Percentiles rank a stretch among this genome's conserved stretches.
Evolutionary conservation across 106 monocot genomes (phyloP).

Genomic region (Xerophyta viscosa): DNA sequence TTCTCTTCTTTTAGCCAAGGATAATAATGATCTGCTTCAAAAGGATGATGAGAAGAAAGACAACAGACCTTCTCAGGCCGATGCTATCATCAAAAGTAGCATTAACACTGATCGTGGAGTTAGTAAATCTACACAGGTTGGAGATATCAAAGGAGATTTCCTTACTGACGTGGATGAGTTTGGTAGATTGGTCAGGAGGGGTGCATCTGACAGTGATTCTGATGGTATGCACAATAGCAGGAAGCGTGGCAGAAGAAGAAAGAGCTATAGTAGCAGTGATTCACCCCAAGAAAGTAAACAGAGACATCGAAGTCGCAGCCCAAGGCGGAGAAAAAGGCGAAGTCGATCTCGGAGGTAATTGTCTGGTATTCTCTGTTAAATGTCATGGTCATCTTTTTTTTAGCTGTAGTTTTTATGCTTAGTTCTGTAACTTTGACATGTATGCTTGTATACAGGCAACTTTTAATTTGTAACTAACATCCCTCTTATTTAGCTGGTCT

Average conservation of each 20-base stretch:
- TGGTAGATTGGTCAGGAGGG: constrained; percentile 59
- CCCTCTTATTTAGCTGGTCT: constrained; percentile 48
- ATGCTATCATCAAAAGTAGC: constrained; percentile 7
- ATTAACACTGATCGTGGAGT: constrained; percentile 1
- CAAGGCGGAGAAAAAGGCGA: constrained; percentile 34
- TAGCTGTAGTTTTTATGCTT: no score
- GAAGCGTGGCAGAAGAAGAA: constrained; percentile 25
- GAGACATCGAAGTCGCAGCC: constrained; percentile 51
- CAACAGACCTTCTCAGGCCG: constrained; percentile 7
- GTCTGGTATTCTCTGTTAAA: neutral
- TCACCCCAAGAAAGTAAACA: constrained; percentile 42
- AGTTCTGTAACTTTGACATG: no score
- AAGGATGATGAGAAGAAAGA: constrained; percentile 9
- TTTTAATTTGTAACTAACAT: neutral
- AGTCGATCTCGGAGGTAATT: constrained; percentile 48
- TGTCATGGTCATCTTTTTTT: no score
- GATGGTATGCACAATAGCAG: constrained; percentile 25
- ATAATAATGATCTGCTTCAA: constrained; percentile 9
- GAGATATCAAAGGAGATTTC: constrained; percentile 16
- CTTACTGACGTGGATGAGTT: constrained; percentile 57
- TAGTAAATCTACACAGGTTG: constrained; percentile 2
- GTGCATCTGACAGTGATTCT: constrained; percentile 56
- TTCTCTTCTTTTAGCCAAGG: neutral
- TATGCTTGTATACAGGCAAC: no score
- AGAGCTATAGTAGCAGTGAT: constrained; percentile 33